Conservation (phyloP, 1,139 yeast genomes). For the Magnusiomyces magnusii region DNA sequence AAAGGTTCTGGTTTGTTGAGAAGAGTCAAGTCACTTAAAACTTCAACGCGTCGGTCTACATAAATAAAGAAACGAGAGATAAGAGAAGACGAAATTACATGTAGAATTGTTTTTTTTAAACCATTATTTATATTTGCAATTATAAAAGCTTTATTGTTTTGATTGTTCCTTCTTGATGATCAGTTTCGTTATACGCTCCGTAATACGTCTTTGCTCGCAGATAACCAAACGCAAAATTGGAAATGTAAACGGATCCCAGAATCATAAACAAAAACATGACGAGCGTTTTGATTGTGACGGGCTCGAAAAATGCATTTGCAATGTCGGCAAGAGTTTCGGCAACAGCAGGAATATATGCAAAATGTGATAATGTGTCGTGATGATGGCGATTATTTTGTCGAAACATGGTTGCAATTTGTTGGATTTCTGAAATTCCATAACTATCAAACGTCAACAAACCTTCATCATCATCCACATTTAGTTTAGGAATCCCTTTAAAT, state of each 20-base stretch:
- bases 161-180: not conserved
- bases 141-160: not conserved
- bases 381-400: not conserved
- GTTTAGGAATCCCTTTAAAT: constrained; percentile 7
- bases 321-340: constrained; percentile 76
- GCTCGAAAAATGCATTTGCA: constrained; percentile 62
- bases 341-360: constrained; percentile 4
- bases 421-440: not conserved
- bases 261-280: constrained; percentile 27
- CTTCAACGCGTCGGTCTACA: not conserved
- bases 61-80: not conserved
- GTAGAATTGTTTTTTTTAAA: not conserved
- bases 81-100: too few species aligned
- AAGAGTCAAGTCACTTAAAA: not conserved
- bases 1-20: constrained; percentile 1
- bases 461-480: not conserved
- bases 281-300: constrained; percentile 62
- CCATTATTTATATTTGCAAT: not conserved
- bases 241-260: constrained; percentile 30
- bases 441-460: not conserved
- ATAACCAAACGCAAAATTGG: constrained; percentile 40
- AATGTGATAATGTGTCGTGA: not conserved
- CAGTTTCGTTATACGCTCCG: not conserved
- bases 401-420: not conserved
- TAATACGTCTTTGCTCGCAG: constrained; percentile 24